phyloP scores from a whole-genome alignment of 75 land plant genomes.

The Cunninghamia lanceolata region DNA sequence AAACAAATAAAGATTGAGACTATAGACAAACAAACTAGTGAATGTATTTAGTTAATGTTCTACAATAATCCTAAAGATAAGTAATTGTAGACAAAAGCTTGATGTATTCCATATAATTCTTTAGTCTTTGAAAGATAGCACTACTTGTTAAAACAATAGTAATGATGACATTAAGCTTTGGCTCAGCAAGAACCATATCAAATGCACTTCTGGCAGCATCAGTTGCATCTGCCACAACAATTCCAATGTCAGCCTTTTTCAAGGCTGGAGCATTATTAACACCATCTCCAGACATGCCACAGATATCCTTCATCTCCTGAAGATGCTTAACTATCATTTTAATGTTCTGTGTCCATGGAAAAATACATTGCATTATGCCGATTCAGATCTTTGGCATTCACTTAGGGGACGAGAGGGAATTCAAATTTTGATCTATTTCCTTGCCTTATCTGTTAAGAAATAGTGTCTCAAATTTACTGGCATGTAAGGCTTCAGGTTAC shows the following conservation, averaged over 20 bases:
- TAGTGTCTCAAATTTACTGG: too few species aligned
- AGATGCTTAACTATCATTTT: constrained; percentile 77
- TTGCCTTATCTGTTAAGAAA: constrained; percentile 83
- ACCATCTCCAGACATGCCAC: constrained; percentile 82
- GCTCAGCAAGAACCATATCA: constrained; percentile 48
- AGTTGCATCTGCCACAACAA: constrained; percentile 56
- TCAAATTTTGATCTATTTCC: constrained; percentile 81
- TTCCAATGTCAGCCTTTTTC: constrained; percentile 58
- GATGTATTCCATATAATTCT: constrained; percentile 40
- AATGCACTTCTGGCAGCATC: constrained; percentile 56
- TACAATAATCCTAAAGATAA: not conserved
- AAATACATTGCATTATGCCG: constrained; percentile 14
- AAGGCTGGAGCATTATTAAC: constrained; percentile 69
- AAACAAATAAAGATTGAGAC: constrained; percentile 20
- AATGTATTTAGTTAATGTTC: too few species aligned
- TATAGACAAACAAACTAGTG: too few species aligned
- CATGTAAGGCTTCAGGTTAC: too few species aligned
- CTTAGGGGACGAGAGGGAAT: constrained; percentile 72
- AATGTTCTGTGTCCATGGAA: constrained; percentile 45
- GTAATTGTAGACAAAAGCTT: too few species aligned
- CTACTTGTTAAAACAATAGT: constrained; percentile 45
- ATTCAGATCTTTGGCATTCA: constrained; percentile 52
- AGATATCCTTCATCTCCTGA: constrained; percentile 68
- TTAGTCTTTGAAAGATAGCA: constrained; percentile 52
- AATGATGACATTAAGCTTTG: constrained; percentile 37